Evolutionary conservation across 495 filamentous ascomycete genomes (phyloP).

Genomic region (Penicillium psychrofluorescens): DNA sequence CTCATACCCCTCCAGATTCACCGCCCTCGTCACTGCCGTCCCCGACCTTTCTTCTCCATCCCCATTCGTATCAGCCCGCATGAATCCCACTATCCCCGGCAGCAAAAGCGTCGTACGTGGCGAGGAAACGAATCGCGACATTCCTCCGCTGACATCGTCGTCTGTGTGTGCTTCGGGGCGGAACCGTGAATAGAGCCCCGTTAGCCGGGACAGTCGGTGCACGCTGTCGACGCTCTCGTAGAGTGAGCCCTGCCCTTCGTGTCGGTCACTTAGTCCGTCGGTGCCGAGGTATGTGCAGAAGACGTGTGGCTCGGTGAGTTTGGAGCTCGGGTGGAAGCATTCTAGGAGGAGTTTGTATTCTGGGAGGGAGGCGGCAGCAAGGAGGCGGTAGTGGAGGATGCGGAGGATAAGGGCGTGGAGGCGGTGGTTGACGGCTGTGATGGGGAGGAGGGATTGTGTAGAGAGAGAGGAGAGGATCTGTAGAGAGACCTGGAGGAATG

Average conservation of each 20-base stretch:
- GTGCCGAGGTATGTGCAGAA: conserved; percentile 63
- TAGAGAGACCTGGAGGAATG: conserved; percentile 53
- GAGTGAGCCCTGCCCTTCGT: conserved; percentile 31
- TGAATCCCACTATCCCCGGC: conserved; percentile 17
- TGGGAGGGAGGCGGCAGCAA: conserved; percentile 45
- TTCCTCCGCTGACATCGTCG: conserved; percentile 22
- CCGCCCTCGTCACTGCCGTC: conserved; percentile 34
- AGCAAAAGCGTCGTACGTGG: conserved; percentile 11
- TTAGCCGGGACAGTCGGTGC: conserved; percentile 28
- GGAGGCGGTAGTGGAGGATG: conserved; percentile 58
- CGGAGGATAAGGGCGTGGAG: conserved; percentile 62
- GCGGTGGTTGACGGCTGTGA: conserved; percentile 54
- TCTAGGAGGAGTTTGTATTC: conserved; percentile 65
- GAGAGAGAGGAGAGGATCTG: conserved; percentile 54
- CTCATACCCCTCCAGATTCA: conserved; percentile 61
- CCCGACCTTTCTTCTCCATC: background rate
- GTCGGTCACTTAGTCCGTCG: conserved; percentile 34
- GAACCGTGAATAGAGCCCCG: conserved; percentile 51
- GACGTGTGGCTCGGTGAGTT: conserved; percentile 58
- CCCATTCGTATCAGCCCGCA: conserved; percentile 27
- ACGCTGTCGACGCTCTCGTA: conserved; percentile 25
- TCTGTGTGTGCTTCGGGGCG: conserved; percentile 47
- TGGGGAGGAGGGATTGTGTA: conserved; percentile 51
- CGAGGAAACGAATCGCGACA: conserved; percentile 5
- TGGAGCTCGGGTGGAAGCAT: conserved; percentile 68